Evolutionary conservation across 306 rosid species (phyloP).

Genomic region (Amphicarpaea edgeworthii): DNA sequence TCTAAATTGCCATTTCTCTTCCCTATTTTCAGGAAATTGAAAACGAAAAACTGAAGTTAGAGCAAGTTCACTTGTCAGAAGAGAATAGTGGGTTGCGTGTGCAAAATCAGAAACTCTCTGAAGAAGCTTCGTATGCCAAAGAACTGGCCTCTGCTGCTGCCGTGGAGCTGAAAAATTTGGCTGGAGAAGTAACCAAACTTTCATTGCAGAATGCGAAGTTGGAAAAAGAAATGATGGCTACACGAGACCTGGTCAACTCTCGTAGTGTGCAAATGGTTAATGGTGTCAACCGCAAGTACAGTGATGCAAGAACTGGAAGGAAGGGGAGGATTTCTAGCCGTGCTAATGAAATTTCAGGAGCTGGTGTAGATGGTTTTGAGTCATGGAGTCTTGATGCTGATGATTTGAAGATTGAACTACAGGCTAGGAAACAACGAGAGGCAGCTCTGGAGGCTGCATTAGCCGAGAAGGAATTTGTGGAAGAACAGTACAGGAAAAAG

Average conservation of each 20-base stretch:
- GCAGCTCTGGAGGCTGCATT: slow-evolving; percentile 90
- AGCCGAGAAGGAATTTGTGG: slow-evolving; percentile 86
- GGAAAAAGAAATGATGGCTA: slow-evolving; percentile 84
- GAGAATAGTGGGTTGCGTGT: slow-evolving; percentile 93
- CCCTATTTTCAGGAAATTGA: slow-evolving; percentile 74
- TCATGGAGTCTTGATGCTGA: slow-evolving; percentile 83
- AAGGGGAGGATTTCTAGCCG: slow-evolving; percentile 82
- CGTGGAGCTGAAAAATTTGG: slow-evolving; percentile 95
- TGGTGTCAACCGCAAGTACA: slow-evolving; percentile 74
- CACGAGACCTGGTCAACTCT: slow-evolving; percentile 76
- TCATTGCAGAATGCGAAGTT: slow-evolving; percentile 86
- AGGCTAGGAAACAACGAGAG: slow-evolving; percentile 96
- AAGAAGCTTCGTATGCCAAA: slow-evolving; percentile 98
- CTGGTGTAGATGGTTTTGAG: slow-evolving; percentile 72
- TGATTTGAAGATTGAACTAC: slow-evolving; percentile 88
- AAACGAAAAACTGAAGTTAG: slow-evolving; percentile 89
- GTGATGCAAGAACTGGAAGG: slow-evolving; percentile 77
- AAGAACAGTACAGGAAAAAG: slow-evolving; percentile 84
- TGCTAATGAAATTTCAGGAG: slow-evolving; percentile 64
- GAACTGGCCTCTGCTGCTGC: slow-evolving; percentile 99
- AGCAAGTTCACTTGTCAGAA: slow-evolving; percentile 85
- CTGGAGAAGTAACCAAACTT: slow-evolving; percentile 95
- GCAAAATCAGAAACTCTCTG: slow-evolving; percentile 95
- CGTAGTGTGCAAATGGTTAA: slow-evolving; percentile 64
- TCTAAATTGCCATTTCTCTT: slow-evolving; percentile 35